Base-by-base conservation (phyloP, 768 basidiomycete species). In the Gyrodon lividus region DNA sequence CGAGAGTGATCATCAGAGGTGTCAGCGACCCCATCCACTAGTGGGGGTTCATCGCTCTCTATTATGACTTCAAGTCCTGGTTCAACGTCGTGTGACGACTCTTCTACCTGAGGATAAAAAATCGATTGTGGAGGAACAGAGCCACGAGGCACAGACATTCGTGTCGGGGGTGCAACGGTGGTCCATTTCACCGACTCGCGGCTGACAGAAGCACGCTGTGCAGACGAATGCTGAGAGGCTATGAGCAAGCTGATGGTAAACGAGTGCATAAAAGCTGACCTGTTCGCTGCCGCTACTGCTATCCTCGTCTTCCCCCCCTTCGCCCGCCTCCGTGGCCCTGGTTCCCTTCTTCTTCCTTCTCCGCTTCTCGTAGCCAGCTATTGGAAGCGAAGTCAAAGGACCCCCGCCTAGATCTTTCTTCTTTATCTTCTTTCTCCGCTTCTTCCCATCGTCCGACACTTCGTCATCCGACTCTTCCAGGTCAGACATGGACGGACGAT, bases 401-500 rank as follows among this genome's bases (percentile, higher is more conserved):
- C 83, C 85, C 7, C 78, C 80, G 7, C 72, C 66, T 19, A 73
- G 65, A 26, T 79, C 79, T 51, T 75, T 76, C 63, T 77, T 81
- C 64, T 71, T 71, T 46, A 80, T 80, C 56, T 63, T 71, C 49
- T 69, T 70, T 71, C 75, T 82, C 65, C 77, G 77, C 62, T 75
- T 77, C 59, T 74, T 75, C 51, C 75, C 82, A 46, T 72, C 74
- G 26, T 76, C 80, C 22, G 79, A 80, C 28, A 77, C 75, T 43
- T 81, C 79, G 44, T 84, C 83, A 30, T 83, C 85, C 6, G 84
- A 82, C 7, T 80, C 78, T 35, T 89, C 88, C 30, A 80, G 58
- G 57, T 87, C 87, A 7, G 84, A 86, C 49, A 67, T 65, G 1
- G 81, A 69, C 17, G 90, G 90, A 47, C 79, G 79, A 60, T 92